Percentiles rank a stretch among this genome's conserved stretches.
These are phyloP conservation scores for Brassica napus DNA, from an alignment of 345 rosid genomes.

Conservation along the genomic window DNA sequence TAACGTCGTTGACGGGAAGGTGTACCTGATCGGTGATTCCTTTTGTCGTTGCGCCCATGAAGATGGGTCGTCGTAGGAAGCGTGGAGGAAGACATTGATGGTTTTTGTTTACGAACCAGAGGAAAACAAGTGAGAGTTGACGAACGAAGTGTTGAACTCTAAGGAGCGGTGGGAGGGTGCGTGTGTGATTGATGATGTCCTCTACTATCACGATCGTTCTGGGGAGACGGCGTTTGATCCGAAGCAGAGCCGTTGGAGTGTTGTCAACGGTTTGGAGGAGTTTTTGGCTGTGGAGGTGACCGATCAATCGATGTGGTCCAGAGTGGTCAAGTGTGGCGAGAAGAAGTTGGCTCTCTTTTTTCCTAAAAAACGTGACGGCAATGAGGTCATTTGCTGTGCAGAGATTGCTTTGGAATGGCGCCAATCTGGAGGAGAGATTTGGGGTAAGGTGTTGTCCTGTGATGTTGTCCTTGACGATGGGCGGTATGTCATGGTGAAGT, in stretches of 20 bases:
- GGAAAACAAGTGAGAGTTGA: neutral
- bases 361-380: neutral
- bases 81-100: too few relatives aligned
- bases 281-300: neutral
- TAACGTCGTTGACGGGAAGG: neutral
- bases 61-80: too few relatives aligned
- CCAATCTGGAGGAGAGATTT: neutral
- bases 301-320: neutral
- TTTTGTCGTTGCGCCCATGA: neutral
- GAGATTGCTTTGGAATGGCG: neutral
- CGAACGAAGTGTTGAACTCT: neutral
- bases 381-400: neutral
- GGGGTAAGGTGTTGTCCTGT: neutral
- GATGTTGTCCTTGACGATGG: neutral
- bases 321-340: neutral
- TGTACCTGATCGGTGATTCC: neutral
- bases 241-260: neutral
- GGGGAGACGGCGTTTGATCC: neutral
- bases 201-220: neutral
- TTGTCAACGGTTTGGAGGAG: neutral
- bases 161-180: neutral
- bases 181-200: neutral
- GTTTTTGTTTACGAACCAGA: neutral
- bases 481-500: neutral
- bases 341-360: neutral